Base-by-base conservation (phyloP, 805 yeast species). In the Tetrapisispora nanseiensis region DNA sequence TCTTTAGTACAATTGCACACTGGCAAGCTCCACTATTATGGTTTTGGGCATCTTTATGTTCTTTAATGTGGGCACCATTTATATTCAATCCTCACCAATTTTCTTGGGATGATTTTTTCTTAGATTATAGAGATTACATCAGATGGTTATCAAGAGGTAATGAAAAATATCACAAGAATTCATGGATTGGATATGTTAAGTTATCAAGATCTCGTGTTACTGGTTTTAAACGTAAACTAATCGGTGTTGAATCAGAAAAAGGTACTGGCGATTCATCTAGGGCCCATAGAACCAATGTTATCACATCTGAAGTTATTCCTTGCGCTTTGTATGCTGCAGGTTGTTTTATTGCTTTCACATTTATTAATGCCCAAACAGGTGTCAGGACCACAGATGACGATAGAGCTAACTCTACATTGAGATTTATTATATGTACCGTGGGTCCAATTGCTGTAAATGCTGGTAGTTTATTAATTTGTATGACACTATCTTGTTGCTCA, bases 31-130 rank as follows among this genome's bases (percentile, higher is more conserved):
- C 96, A 36, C 71, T 90, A 52, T 66, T 90, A 48, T 92, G 97
- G 95, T 92, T 92, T 77, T 92, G 97, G 97, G 82, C 90, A 46
- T 82, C 95, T 10, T 70, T 87, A 52, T 72, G 86, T 30, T 83
- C 97, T 2, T 74, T 90, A 68, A 74, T 86, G 66, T 77, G 86
- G 54, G 82, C 97, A 33, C 98, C 98, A 57, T 87, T 90, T 65
- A 61, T 92, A 46, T 90, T 86, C 78, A 90, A 90, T 69, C 97
- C 98, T 38, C 97, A 90, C 68, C 97, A 90, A 71, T 90, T 89
- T 66, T 80, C 95, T 38, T 82, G 94, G 89, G 84, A 81, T 60
- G 97, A 89, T 66, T 90, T 82, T 75, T 86, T 90, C 68, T 77
- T 89, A 61, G 98, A 90, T 66, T 90, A 92, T 75, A 78, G 95